Percentiles rank a stretch among this genome's conserved stretches.
phyloP scores from a whole-genome alignment of 108 stramenopile genomes.

The Cyclotella choctawhatcheeana region DNA sequence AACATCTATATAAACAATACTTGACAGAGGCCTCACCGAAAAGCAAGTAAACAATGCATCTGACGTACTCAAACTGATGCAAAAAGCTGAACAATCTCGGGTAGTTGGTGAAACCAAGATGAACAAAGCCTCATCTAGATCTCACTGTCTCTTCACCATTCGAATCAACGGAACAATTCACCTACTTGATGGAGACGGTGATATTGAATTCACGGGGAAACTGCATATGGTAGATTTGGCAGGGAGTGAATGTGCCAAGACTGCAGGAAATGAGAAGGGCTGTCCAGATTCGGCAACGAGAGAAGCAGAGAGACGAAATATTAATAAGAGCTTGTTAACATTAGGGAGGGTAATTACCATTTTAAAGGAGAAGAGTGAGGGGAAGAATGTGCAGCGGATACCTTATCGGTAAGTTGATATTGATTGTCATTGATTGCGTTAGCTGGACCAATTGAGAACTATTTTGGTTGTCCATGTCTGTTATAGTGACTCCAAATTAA shows the following conservation, averaged over 20 bases:
- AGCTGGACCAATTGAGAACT: no score
- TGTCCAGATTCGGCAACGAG: slow-evolving; percentile 60
- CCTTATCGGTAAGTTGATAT: slow-evolving; percentile 49
- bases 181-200: slow-evolving; percentile 69
- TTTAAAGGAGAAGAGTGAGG: slow-evolving; percentile 66
- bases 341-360: slow-evolving; percentile 75
- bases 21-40: slow-evolving; percentile 76
- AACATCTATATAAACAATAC: not conserved
- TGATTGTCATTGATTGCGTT: not conserved
- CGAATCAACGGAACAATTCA: slow-evolving; percentile 60
- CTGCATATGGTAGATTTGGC: slow-evolving; percentile 95
- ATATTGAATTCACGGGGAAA: slow-evolving; percentile 84
- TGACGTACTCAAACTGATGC: slow-evolving; percentile 84
- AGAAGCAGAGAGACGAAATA: slow-evolving; percentile 78
- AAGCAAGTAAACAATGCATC: slow-evolving; percentile 64
- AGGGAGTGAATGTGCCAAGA: slow-evolving; percentile 63
- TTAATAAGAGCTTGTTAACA: slow-evolving; percentile 77
- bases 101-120: slow-evolving; percentile 94
- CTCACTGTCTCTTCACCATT: slow-evolving; percentile 92
- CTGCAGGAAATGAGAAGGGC: slow-evolving; percentile 44
- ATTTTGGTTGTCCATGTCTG: no score
- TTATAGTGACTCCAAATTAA: slow-evolving; percentile 93
- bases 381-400: slow-evolving; percentile 50
- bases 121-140: slow-evolving; percentile 92
- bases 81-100: slow-evolving; percentile 83